Conservation (phyloP, 2,329 filamentous ascomycete species). For the Truncatella angustata region DNA sequence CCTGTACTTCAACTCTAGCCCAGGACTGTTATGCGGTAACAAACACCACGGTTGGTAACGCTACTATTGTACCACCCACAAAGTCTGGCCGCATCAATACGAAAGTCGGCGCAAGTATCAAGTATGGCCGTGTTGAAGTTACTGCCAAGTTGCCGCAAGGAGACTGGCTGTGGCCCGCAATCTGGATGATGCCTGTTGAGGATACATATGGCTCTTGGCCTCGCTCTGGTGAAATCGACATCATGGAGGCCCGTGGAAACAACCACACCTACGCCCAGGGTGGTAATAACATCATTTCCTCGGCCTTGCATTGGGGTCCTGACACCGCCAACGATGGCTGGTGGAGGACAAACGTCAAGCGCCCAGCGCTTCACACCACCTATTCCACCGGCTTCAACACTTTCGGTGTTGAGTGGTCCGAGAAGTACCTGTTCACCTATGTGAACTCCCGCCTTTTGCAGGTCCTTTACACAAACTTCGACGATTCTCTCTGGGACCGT, state of each 20-base stretch:
- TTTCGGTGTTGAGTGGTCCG: conserved; percentile 81
- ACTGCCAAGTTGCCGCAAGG: conserved; percentile 72
- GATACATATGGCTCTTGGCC: conserved; percentile 77
- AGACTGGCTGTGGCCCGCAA: conserved; percentile 91
- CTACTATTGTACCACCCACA: conserved; percentile 73
- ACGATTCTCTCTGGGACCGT: conserved; percentile 64
- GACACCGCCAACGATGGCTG: conserved; percentile 70
- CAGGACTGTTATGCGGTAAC: conserved; percentile 67
- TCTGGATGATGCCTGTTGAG: conserved; percentile 80
- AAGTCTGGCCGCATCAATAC: conserved; percentile 78
- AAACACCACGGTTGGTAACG: conserved; percentile 68
- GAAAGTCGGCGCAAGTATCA: conserved; percentile 67
- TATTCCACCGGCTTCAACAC: conserved; percentile 70
- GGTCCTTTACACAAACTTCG: conserved; percentile 76
- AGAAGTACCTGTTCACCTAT: conserved; percentile 87
- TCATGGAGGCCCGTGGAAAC: conserved; percentile 78
- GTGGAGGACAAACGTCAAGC: conserved; percentile 82
- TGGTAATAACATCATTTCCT: conserved; percentile 78
- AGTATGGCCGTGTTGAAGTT: conserved; percentile 80
- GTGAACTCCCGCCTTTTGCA: conserved; percentile 78
- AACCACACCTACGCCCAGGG: conserved; percentile 74
- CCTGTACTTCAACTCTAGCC: conserved; percentile 62
- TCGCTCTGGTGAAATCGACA: conserved; percentile 78
- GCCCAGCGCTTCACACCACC: conserved; percentile 70
- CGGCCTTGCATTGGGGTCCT: conserved; percentile 80